phyloP scores from a whole-genome alignment of 164 flowering plant species.

The Stephania japonica region DNA sequence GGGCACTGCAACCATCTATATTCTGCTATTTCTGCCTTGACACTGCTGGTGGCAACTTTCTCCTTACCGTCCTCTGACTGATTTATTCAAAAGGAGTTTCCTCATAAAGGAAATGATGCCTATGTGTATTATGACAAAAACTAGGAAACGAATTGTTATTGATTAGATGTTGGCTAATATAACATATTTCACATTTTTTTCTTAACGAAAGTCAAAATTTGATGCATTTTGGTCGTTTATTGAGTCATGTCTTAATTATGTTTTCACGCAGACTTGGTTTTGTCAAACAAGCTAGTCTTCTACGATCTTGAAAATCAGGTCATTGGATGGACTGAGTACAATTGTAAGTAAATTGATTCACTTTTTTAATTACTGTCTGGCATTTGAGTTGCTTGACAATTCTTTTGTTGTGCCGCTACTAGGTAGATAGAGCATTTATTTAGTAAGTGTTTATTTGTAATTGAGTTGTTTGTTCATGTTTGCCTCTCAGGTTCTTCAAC shows the following conservation, averaged over 20 bases:
- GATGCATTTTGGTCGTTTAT: neutral
- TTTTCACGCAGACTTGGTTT: conserved; percentile 61
- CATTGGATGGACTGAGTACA: conserved; percentile 83
- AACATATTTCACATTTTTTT: neutral
- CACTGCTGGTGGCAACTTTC: neutral
- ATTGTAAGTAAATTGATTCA: conserved; percentile 51
- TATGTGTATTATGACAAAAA: neutral
- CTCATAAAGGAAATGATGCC: neutral
- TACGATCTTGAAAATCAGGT: conserved; percentile 75
- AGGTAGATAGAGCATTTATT: too few species aligned
- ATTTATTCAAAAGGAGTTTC: too few species aligned
- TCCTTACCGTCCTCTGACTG: too few species aligned
- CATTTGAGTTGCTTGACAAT: too few species aligned
- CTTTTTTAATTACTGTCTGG: neutral
- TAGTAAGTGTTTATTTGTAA: too few species aligned
- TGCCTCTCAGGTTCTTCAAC: conserved; percentile 66
- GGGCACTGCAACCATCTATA: neutral
- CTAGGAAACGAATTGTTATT: neutral
- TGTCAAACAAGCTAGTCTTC: conserved; percentile 66
- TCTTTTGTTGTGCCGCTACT: too few species aligned
- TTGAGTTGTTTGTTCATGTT: neutral
- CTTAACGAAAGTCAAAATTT: neutral
- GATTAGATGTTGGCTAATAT: neutral
- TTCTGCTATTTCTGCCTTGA: neutral
- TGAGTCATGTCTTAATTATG: conserved; percentile 4